These are phyloP conservation scores for Letharia lupina DNA, from an alignment of 495 filamentous ascomycete species.

Conservation along the genomic window DNA sequence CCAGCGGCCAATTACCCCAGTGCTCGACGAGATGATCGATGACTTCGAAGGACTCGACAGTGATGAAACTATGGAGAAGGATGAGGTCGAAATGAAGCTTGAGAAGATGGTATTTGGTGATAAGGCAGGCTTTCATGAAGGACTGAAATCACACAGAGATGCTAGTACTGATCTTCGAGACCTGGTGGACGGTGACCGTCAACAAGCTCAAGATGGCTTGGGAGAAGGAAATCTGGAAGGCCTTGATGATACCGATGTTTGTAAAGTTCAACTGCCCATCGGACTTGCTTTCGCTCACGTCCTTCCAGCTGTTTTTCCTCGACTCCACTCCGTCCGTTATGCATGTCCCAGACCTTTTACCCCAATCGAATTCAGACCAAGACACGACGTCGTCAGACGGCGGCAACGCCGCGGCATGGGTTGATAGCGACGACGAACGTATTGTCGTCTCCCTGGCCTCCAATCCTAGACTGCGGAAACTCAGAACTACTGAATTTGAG, in stretches of 20 bases:
- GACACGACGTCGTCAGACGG: conserved; percentile 33
- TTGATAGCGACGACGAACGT: conserved; percentile 92
- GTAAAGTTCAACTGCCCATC: conserved; percentile 20
- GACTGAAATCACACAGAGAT: conserved; percentile 40
- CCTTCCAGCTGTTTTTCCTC: conserved; percentile 56
- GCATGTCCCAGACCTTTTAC: conserved; percentile 38
- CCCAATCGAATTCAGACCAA: conserved; percentile 31
- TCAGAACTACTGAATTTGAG: conserved; percentile 69
- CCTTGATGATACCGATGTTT: conserved; percentile 57
- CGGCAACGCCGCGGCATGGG: conserved; percentile 58
- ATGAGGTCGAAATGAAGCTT: conserved; percentile 72
- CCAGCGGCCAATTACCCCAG: not conserved
- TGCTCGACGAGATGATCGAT: not conserved
- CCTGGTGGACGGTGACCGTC: not conserved
- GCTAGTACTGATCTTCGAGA: not conserved
- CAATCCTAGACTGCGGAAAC: conserved; percentile 64
- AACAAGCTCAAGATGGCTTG: conserved; percentile 21
- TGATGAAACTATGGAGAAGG: conserved; percentile 52
- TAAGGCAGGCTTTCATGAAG: conserved; percentile 64
- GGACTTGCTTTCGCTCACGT: conserved; percentile 21
- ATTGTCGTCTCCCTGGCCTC: conserved; percentile 72
- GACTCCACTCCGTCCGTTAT: conserved; percentile 50
- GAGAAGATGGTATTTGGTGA: conserved; percentile 83
- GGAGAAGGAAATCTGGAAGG: conserved; percentile 35
- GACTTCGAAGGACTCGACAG: conserved; percentile 9